Evolutionary conservation across 179 eudicot species (phyloP), one percentile per base, ranked within the genome.

Genomic region (Spergularia azorica): DNA sequence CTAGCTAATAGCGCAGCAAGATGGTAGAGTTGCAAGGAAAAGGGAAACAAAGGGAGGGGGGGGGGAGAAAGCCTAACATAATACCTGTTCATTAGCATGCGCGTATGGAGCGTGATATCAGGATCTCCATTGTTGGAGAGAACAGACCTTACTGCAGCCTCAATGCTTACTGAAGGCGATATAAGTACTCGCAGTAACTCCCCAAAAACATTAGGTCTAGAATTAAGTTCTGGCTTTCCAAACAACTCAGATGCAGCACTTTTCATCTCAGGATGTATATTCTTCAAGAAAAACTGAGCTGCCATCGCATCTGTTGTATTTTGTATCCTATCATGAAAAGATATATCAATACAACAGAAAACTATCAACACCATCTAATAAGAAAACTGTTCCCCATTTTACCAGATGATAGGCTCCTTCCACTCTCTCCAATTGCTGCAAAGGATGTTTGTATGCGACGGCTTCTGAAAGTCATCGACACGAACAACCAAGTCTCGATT

Each of bases 221-320:
- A 63, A 43, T 80, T 75, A 74, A 93, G 90, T 56, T 93, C 91
- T 18, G 93, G 90, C 64, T 64, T 81, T 39, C 97, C 98, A 87
- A 91, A 93, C 77, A 95, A 75, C 83, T 85, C 79, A 54, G 85
- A 75, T 51, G 98, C 97, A 13, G 90, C 89, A 71, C 67, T 86
- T 71, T 90, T 90, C 98, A 93, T 91, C 65, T 87, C 87, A 41
- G 81, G 59, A 72, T 89, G 88, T 43, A 91, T 79, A 79, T 83
- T 86, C 74, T 90, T 87, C 81, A 88, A 86, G 91, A 95, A 95
- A 88, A 95, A 95, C 81, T 95, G 99, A 81, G 97, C 87, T 46
- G 91, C 99, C 84, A 95, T 90, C 54, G 99, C 97, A 90, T 95
- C 97, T 39, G 97, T 95, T 14, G 99, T 89, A 72, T 90, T 92